Evolutionary conservation across 129 eudicot species (phyloP), one percentile per base, ranked within the genome.

Genomic region (Arctium minus): DNA sequence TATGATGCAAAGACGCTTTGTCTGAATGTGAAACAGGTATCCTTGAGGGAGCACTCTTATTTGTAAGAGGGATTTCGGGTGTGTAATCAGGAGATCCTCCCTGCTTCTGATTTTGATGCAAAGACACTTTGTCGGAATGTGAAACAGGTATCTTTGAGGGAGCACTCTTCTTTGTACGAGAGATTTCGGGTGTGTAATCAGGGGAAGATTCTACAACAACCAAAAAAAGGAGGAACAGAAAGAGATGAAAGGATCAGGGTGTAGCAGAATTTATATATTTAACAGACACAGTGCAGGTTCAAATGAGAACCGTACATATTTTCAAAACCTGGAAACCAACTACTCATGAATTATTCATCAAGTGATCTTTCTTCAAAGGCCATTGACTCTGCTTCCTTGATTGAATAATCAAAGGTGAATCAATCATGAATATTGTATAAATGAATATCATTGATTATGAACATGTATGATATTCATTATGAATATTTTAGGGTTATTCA

Each of bases 121-220:
- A 80, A 42, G 64, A 35, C 5, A 33, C 70, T 70, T 86, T 88
- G 72, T 83, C 87, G 60, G 83, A 60, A 74, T 29, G 73, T 62
- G 82, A 53, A 73, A 15, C 17, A 0, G 79, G 83, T 29, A 70
- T 74, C 69, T 33, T 78, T 27, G 83, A 68, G 29, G 74, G 53
- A 36, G 56, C 33, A 65, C 40, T 84, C 74, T 32, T 88, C 70
- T 71, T 82, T 83, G 65, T 79, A 36, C 89, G 79, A 32, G 87
- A 70, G 33, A 80, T 17, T 76, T 77, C 73, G 12, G 73, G 80
- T 46, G 11, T 18, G 85, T 84, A 73, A 65, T 84, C 80, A 65
- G 83, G 83, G 36, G 90, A 85, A 56, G 37, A 4, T 70, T 88
- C 98, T 91, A 68, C 77, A 80, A 60, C 30, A 74, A 44, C 79